Conservation (phyloP, 495 filamentous ascomycete genomes). For the Penicillium parvum region DNA sequence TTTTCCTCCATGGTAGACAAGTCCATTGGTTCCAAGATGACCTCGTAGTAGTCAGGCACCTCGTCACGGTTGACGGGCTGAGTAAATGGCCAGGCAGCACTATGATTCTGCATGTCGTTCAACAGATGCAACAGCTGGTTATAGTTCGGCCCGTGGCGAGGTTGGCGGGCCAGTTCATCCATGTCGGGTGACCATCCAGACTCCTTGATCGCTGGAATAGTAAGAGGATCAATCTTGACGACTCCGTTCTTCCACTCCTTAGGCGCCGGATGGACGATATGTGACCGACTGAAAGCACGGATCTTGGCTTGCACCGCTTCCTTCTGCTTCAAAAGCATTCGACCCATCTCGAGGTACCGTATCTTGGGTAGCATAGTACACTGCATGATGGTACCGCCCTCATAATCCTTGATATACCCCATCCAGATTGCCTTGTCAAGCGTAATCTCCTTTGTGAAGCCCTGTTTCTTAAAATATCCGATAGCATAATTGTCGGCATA, state of each 20-base stretch:
- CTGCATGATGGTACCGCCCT: slow-evolving; percentile 99
- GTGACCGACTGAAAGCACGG: slow-evolving; percentile 80
- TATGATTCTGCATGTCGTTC: slow-evolving; percentile 92
- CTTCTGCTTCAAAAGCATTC: slow-evolving; percentile 97
- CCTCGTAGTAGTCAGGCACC: slow-evolving; percentile 95
- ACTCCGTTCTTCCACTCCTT: slow-evolving; percentile 74
- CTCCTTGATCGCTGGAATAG: slow-evolving; percentile 75
- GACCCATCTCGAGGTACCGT: slow-evolving; percentile 87
- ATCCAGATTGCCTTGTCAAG: slow-evolving; percentile 90
- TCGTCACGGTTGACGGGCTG: slow-evolving; percentile 93
- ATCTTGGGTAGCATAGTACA: slow-evolving; percentile 95
- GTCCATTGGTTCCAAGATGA: slow-evolving; percentile 98
- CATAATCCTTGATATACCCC: slow-evolving; percentile 99
- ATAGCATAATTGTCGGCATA: slow-evolving; percentile 99
- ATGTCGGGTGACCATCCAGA: slow-evolving; percentile 96
- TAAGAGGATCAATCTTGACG: slow-evolving; percentile 71
- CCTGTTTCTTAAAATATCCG: slow-evolving; percentile 98
- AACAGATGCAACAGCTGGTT: slow-evolving; percentile 88
- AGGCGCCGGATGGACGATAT: slow-evolving; percentile 81
- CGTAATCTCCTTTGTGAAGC: slow-evolving; percentile 97
- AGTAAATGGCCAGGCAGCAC: slow-evolving; percentile 88
- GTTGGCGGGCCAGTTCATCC: slow-evolving; percentile 93
- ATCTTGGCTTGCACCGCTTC: slow-evolving; percentile 93
- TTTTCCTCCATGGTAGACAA: slow-evolving; percentile 93
- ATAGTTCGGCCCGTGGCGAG: slow-evolving; percentile 96